Conservation (phyloP, 805 yeast species). For the Candida adriatica region DNA sequence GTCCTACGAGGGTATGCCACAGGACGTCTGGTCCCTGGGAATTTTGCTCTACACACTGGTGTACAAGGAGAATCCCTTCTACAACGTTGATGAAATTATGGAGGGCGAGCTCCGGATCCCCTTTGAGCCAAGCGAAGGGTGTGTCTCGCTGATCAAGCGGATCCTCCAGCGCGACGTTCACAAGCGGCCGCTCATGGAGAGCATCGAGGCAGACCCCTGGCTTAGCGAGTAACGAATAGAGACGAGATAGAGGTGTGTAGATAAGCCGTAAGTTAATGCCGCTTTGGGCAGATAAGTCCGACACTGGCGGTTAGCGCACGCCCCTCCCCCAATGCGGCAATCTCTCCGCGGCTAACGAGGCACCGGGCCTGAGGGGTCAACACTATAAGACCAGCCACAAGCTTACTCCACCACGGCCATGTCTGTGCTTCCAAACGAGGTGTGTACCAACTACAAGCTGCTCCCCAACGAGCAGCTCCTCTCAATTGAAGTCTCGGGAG, state of each 20-base stretch:
- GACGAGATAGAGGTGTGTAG: background rate
- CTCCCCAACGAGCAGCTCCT: constrained; percentile 21
- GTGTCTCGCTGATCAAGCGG: constrained; percentile 51
- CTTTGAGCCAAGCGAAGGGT: constrained; percentile 46
- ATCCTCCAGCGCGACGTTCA: constrained; percentile 65
- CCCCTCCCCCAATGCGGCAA: background rate
- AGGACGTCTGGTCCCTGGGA: constrained; percentile 97
- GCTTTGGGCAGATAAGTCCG: background rate
- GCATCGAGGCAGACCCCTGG: constrained; percentile 71
- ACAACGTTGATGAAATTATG: constrained; percentile 91
- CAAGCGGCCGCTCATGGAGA: constrained; percentile 67
- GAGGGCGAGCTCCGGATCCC: constrained; percentile 82
- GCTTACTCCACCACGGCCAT: no score
- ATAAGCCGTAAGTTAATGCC: background rate
- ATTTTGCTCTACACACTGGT: constrained; percentile 82
- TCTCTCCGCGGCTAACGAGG: no score
- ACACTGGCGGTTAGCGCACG: background rate
- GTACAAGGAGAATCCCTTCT: constrained; percentile 92
- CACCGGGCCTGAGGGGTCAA: no score
- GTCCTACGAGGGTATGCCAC: constrained; percentile 87
- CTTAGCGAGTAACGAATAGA: constrained; percentile 22
- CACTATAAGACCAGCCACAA: no score
- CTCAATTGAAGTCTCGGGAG: constrained; percentile 19
- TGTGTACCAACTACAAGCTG: constrained; percentile 19
- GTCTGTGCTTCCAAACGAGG: constrained; percentile 9